These are phyloP conservation scores for Coprinopsis sp. DNA, from an alignment of 768 basidiomycete species.

Conservation along the genomic window DNA sequence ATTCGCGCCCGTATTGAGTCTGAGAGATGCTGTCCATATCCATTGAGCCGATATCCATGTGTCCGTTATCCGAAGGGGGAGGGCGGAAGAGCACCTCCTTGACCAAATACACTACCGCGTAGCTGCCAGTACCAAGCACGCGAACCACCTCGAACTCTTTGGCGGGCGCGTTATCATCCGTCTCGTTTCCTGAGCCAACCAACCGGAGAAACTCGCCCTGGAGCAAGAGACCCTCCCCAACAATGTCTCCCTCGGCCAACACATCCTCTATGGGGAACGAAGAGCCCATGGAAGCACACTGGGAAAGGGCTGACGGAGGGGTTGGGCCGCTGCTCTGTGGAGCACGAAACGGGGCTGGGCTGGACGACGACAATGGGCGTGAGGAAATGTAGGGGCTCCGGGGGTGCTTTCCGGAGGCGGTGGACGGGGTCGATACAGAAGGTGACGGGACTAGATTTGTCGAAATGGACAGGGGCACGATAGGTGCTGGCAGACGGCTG, in stretches of 20 bases:
- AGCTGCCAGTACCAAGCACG: constrained; percentile 83
- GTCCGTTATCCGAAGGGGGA: constrained; percentile 47
- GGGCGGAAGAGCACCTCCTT: constrained; percentile 58
- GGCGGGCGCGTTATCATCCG: constrained; percentile 43
- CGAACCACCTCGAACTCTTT: constrained; percentile 80
- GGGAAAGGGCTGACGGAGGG: constrained; percentile 25
- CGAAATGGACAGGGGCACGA: constrained; percentile 26
- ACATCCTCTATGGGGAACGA: constrained; percentile 54
- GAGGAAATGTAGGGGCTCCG: constrained; percentile 38
- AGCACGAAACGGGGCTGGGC: constrained; percentile 25
- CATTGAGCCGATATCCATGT: constrained; percentile 52
- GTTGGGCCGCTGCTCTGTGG: constrained; percentile 22
- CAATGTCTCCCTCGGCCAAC: constrained; percentile 65
- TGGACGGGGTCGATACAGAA: constrained; percentile 32
- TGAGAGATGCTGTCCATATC: constrained; percentile 46
- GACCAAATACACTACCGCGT: constrained; percentile 93
- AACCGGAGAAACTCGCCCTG: constrained; percentile 64
- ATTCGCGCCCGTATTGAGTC: constrained; percentile 68
- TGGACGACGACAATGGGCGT: constrained; percentile 25
- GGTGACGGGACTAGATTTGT: constrained; percentile 31
- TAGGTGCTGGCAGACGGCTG: constrained; percentile 14
- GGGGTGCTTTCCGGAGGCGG: constrained; percentile 30
- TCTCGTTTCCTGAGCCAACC: constrained; percentile 37
- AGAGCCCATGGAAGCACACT: constrained; percentile 26
- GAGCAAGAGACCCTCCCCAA: constrained; percentile 62